Evolutionary conservation across 2,329 filamentous ascomycete species (phyloP).

Genomic region (Pseudohalonectria lignicola): DNA sequence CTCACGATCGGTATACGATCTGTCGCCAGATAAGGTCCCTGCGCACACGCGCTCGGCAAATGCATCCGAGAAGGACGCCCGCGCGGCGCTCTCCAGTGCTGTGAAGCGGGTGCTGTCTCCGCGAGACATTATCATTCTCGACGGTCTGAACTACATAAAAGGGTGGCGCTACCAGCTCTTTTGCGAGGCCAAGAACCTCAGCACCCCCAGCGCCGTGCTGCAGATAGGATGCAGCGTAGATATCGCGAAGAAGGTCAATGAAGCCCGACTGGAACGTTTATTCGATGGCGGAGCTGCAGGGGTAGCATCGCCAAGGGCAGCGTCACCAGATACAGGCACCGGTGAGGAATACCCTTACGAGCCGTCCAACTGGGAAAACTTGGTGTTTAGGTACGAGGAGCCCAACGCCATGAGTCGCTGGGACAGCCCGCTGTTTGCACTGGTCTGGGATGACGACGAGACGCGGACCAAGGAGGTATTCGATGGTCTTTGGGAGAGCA

Average conservation of each 20-base stretch:
- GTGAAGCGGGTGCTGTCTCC: constrained; percentile 65
- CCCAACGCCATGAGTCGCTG: constrained; percentile 76
- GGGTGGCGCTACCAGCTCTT: constrained; percentile 80
- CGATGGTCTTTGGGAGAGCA: constrained; percentile 62
- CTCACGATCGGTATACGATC: constrained; percentile 59
- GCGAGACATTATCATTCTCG: constrained; percentile 67
- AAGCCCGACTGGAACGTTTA: constrained; percentile 32
- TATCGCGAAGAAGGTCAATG: constrained; percentile 47
- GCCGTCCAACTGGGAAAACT: constrained; percentile 59
- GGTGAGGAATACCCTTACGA: constrained; percentile 32
- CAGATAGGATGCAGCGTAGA: constrained; percentile 48
- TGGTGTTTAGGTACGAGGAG: constrained; percentile 76
- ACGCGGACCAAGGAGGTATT: constrained; percentile 45
- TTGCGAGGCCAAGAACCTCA: constrained; percentile 71
- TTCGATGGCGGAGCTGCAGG: constrained; percentile 13
- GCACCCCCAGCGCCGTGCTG: constrained; percentile 66
- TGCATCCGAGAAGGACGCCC: constrained; percentile 69
- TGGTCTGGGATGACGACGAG: constrained; percentile 64
- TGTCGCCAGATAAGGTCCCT: constrained; percentile 38
- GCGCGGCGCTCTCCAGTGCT: constrained; percentile 64
- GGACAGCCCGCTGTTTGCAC: constrained; percentile 74
- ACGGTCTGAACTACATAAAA: constrained; percentile 81
- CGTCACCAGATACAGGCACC: constrained; percentile 4
- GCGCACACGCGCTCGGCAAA: constrained; percentile 59
- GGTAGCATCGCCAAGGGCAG: constrained; percentile 8